Conservation (phyloP, 306 rosid species). For the Fragaria vesca region DNA sequence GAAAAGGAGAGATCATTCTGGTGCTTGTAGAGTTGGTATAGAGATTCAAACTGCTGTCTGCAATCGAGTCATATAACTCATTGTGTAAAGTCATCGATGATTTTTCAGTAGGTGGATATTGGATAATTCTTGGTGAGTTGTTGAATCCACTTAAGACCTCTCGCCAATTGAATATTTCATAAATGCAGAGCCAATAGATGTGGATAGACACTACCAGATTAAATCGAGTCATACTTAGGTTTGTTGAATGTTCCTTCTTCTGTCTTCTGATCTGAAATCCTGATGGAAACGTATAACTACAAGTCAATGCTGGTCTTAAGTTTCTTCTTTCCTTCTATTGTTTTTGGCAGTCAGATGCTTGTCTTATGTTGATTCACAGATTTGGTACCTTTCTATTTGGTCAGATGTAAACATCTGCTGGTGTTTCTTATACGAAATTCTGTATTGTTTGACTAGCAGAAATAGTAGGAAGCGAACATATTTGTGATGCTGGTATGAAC, state of each 20-base stretch:
- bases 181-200: not conserved
- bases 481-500: not conserved
- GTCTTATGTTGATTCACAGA: not conserved
- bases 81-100: not conserved
- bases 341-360: not conserved
- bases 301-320: conserved; percentile 2
- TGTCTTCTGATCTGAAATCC: not conserved
- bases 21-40: not conserved
- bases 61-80: not conserved
- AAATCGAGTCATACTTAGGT: not conserved
- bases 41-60: not conserved
- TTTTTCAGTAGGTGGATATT: conserved; percentile 4
- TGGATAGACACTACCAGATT: not conserved
- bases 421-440: no score
- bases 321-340: not conserved
- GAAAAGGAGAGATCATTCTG: not conserved
- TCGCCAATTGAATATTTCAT: not conserved
- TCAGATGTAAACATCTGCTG: not conserved
- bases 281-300: conserved; percentile 27
- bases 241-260: not conserved
- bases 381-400: not conserved
- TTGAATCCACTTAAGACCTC: not conserved
- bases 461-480: not conserved
- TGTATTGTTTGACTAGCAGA: not conserved
- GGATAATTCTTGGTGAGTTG: not conserved